Evolutionary conservation across 768 basidiomycete genomes (phyloP).

Genomic region (Collybia nuda): DNA sequence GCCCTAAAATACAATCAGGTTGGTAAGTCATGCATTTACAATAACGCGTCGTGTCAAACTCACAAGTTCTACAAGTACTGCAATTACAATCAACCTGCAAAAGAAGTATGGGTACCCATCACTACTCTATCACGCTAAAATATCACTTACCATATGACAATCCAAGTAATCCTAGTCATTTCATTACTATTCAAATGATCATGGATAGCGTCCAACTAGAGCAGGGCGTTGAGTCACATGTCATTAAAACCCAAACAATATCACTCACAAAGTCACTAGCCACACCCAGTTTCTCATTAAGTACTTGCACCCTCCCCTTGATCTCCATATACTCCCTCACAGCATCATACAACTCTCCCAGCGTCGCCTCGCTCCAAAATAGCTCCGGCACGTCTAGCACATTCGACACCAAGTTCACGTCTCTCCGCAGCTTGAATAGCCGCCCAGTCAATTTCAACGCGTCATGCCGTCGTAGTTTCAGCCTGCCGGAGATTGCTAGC

Average conservation of each 20-base stretch:
- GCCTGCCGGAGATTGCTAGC: slow-evolving; percentile 73
- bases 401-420: slow-evolving; percentile 90
- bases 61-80: slow-evolving; percentile 86
- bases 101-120: slow-evolving; percentile 6
- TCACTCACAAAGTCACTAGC: slow-evolving; percentile 82
- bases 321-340: slow-evolving; percentile 97
- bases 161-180: slow-evolving; percentile 85
- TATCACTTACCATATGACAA: slow-evolving; percentile 42
- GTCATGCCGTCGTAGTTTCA: slow-evolving; percentile 75
- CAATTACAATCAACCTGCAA: slow-evolving; percentile 82
- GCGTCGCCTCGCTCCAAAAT: slow-evolving; percentile 92
- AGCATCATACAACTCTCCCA: slow-evolving; percentile 88
- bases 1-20: slow-evolving; percentile 59
- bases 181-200: slow-evolving; percentile 88
- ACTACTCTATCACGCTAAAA: slow-evolving; percentile 10
- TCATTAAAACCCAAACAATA: neutral
- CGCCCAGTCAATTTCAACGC: slow-evolving; percentile 86
- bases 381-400: slow-evolving; percentile 92
- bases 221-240: slow-evolving; percentile 32
- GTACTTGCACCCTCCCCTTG: slow-evolving; percentile 71
- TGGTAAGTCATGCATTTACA: too few species aligned
- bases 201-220: slow-evolving; percentile 89
- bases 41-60: too few species aligned
- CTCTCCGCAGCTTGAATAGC: slow-evolving; percentile 84
- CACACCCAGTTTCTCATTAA: slow-evolving; percentile 87